Conservation (phyloP, 2,329 filamentous ascomycete species). For the Coniochaeta sp. region DNA sequence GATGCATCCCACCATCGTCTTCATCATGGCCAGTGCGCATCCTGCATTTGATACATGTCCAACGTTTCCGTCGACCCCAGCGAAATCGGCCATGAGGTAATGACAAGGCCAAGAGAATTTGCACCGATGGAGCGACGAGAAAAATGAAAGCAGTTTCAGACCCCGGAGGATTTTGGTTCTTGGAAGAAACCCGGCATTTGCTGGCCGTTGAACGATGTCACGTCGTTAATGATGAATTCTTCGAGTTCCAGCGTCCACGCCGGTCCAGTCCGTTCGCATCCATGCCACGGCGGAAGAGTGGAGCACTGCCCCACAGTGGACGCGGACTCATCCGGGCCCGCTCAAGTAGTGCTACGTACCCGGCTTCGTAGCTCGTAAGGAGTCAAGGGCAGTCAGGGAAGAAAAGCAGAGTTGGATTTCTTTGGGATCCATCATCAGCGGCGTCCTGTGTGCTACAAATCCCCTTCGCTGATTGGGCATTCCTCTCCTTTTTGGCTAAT, state of each 20-base stretch:
- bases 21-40: neutral
- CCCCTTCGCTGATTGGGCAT: neutral
- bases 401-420: no score
- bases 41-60: neutral
- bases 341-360: neutral
- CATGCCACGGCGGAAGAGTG: neutral
- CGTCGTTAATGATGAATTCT: neutral
- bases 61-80: neutral
- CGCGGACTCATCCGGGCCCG: neutral
- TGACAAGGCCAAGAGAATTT: neutral
- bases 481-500: neutral
- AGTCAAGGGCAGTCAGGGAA: no score
- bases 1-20: conserved; percentile 1
- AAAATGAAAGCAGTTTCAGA: neutral
- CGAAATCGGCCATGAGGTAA: neutral
- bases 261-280: neutral
- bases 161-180: neutral
- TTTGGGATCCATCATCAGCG: neutral
- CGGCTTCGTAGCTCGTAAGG: neutral
- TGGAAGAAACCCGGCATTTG: neutral
- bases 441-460: neutral
- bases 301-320: neutral
- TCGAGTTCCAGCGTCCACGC: neutral
- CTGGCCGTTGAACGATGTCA: neutral
- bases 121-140: no score